These are phyloP conservation scores for Vitellaria paradoxa DNA, from an alignment of 179 eudicot species.

Conservation along the genomic window DNA sequence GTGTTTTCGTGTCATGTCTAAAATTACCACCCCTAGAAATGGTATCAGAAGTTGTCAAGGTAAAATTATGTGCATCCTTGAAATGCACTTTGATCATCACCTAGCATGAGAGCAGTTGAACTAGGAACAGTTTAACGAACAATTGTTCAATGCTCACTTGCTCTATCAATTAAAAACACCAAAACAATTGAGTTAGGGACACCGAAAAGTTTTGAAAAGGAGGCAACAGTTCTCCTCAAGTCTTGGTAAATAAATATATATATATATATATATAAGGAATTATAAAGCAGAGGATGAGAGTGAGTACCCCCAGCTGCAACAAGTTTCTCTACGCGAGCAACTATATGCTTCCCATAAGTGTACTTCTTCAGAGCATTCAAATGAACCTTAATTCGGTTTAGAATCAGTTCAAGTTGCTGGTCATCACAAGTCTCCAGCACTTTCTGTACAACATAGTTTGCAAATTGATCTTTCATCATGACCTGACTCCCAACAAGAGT, in stretches of 20 bases:
- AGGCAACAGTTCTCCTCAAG: neutral
- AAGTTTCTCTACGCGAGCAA: conserved; percentile 99
- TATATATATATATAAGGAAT: no score
- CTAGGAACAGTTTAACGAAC: neutral
- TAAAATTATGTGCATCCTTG: no score
- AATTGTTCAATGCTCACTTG: neutral
- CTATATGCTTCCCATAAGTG: conserved; percentile 97
- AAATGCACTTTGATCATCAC: neutral
- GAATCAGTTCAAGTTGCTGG: conserved; percentile 77
- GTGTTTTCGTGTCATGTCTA: no score
- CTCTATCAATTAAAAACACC: neutral
- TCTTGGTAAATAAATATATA: neutral
- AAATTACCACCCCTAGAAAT: no score
- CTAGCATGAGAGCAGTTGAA: neutral
- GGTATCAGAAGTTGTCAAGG: no score
- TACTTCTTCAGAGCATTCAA: conserved; percentile 93
- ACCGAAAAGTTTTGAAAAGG: no score
- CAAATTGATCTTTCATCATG: conserved; percentile 99
- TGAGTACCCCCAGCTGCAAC: conserved; percentile 91
- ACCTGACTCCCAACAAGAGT: conserved; percentile 41
- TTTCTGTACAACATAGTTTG: conserved; percentile 95
- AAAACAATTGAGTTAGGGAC: no score
- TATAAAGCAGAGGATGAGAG: neutral
- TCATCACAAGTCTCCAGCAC: conserved; percentile 97
- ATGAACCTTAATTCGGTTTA: conserved; percentile 86